phyloP scores from a whole-genome alignment of 805 yeast genomes.

The Candida cerambycidarum region DNA sequence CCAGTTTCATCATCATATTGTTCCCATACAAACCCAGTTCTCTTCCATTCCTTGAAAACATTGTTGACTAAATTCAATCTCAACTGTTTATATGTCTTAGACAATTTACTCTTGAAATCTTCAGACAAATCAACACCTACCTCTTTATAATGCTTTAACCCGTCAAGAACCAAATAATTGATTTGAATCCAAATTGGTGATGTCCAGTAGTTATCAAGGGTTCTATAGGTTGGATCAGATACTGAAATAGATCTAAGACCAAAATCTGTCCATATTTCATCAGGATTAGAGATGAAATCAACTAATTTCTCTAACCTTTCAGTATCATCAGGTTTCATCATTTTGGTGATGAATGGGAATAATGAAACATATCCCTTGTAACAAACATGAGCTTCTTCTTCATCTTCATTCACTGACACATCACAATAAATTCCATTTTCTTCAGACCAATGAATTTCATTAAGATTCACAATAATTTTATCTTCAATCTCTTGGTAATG shows the following conservation, averaged over 20 bases:
- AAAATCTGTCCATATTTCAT: constrained; percentile 69
- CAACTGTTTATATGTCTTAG: constrained; percentile 51
- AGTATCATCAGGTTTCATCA: constrained; percentile 49
- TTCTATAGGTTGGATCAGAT: constrained; percentile 61
- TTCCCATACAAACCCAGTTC: constrained; percentile 86
- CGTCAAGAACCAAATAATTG: constrained; percentile 77
- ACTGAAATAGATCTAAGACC: constrained; percentile 84
- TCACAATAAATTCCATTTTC: constrained; percentile 75
- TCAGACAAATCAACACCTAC: constrained; percentile 31
- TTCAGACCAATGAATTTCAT: constrained; percentile 78
- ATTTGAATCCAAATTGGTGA: constrained; percentile 93
- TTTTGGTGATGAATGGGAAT: constrained; percentile 77
- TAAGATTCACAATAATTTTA: constrained; percentile 63
- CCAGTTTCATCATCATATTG: constrained; percentile 83
- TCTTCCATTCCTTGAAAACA: constrained; percentile 64
- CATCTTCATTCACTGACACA: constrained; percentile 70
- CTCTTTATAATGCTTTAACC: constrained; percentile 55
- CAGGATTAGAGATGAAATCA: constrained; percentile 62
- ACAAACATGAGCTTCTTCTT: constrained; percentile 67
- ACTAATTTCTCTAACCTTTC: constrained; percentile 52
- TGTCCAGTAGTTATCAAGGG: constrained; percentile 93
- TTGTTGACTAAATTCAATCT: constrained; percentile 69
- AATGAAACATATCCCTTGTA: constrained; percentile 85
- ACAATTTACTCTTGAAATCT: constrained; percentile 36
- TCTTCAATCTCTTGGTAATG: constrained; percentile 52